These are phyloP conservation scores for Hypoxylon rickii DNA, from an alignment of 495 filamentous ascomycete genomes.

Conservation along the genomic window DNA sequence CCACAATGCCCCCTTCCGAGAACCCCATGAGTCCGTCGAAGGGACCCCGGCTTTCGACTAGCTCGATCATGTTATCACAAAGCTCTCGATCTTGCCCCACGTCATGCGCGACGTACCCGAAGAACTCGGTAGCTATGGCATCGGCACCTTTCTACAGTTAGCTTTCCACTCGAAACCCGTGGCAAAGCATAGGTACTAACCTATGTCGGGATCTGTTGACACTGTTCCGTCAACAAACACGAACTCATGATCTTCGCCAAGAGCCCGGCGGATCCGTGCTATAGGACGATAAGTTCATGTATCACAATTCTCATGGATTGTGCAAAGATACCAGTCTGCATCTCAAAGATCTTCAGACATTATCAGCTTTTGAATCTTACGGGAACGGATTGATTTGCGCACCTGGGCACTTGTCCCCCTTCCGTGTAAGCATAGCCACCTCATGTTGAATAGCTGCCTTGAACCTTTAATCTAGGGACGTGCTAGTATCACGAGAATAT, in stretches of 20 bases:
- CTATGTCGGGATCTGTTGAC: slow-evolving; percentile 27
- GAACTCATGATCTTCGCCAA: slow-evolving; percentile 36
- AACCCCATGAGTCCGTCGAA: slow-evolving; percentile 71
- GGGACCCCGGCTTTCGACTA: slow-evolving; percentile 51
- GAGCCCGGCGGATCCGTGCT: slow-evolving; percentile 34
- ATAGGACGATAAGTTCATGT: background rate
- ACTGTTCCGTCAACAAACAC: slow-evolving; percentile 35
- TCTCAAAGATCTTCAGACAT: slow-evolving; percentile 32
- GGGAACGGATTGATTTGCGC: slow-evolving; percentile 4
- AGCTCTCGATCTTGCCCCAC: slow-evolving; percentile 22
- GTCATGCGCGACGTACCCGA: slow-evolving; percentile 31
- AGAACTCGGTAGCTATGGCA: slow-evolving; percentile 36
- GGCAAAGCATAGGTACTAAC: slow-evolving; percentile 15
- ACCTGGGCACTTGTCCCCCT: slow-evolving; percentile 39
- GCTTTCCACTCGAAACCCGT: background rate
- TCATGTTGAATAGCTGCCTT: too few species aligned
- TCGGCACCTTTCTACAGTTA: slow-evolving; percentile 29
- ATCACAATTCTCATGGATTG: too few species aligned
- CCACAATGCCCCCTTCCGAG: slow-evolving; percentile 64
- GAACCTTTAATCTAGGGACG: too few species aligned
- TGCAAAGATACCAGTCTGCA: slow-evolving; percentile 32
- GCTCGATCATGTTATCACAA: slow-evolving; percentile 29
- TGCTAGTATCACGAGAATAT: too few species aligned
- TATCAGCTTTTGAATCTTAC: slow-evolving; percentile 11
- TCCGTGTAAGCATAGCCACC: slow-evolving; percentile 24